A percentile compares a stretch with the other conserved stretches of the same genome.
phyloP scores from a whole-genome alignment of 805 yeast genomes.

The Candida nonsorbophila region DNA sequence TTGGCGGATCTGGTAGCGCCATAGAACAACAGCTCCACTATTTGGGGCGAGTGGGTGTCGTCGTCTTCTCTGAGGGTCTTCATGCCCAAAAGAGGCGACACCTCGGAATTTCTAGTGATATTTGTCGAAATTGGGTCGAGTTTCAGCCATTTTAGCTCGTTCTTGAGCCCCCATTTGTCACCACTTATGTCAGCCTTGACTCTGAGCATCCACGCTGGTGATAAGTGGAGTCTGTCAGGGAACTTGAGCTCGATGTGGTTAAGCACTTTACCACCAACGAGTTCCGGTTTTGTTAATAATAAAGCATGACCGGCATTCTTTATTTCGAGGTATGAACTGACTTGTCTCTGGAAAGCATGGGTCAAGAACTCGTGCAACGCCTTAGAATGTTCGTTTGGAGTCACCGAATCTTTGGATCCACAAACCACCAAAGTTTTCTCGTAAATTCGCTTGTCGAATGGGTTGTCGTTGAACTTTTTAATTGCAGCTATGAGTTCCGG shows the following conservation, averaged over 20 bases:
- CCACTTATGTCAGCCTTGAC: constrained; percentile 58
- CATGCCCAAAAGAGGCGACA: constrained; percentile 60
- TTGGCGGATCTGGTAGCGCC: constrained; percentile 7
- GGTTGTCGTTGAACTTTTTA: constrained; percentile 28
- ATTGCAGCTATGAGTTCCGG: constrained; percentile 41
- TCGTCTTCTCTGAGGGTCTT: constrained; percentile 69
- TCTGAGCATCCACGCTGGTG: constrained; percentile 67
- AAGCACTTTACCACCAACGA: constrained; percentile 54
- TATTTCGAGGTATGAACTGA: constrained; percentile 30
- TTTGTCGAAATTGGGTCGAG: constrained; percentile 46
- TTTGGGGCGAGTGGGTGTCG: constrained; percentile 50
- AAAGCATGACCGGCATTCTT: constrained; percentile 61
- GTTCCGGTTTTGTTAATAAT: constrained; percentile 58
- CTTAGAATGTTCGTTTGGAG: constrained; percentile 40
- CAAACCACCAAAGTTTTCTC: constrained; percentile 52
- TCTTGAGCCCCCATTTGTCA: constrained; percentile 76
- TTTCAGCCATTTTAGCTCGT: constrained; percentile 65
- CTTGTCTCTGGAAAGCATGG: constrained; percentile 17
- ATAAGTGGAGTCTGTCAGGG: constrained; percentile 48
- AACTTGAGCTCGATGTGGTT: constrained; percentile 47
- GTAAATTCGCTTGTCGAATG: constrained; percentile 21
- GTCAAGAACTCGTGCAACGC: constrained; percentile 21
- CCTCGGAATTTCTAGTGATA: constrained; percentile 27
- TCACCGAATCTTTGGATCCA: constrained; percentile 53
- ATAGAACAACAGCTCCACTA: constrained; percentile 44